These are phyloP conservation scores for Schizothecium vesticola DNA, from an alignment of 495 filamentous ascomycete species.

Conservation along the genomic window DNA sequence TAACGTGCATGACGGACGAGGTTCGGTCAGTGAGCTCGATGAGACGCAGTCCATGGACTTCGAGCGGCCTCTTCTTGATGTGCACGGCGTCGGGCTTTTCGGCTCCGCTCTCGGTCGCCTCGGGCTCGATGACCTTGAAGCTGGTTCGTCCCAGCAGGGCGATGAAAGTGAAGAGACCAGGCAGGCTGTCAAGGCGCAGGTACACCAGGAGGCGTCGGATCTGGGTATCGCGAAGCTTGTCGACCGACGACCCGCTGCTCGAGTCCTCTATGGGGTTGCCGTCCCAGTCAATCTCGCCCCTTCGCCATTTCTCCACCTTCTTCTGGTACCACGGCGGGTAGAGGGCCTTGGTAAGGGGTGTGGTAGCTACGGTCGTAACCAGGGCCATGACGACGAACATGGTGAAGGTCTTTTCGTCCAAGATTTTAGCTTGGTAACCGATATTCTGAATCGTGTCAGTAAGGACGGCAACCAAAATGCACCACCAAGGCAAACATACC, in stretches of 20 bases:
- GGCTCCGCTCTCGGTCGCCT: slow-evolving; percentile 22
- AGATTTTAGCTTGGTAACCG: slow-evolving; percentile 83
- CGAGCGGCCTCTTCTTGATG: slow-evolving; percentile 50
- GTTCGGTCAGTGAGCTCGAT: slow-evolving; percentile 88
- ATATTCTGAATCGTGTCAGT: slow-evolving; percentile 65
- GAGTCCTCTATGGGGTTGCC: slow-evolving; percentile 51
- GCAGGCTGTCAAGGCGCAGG: slow-evolving; percentile 85
- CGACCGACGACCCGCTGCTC: slow-evolving; percentile 35
- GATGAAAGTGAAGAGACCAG: slow-evolving; percentile 79
- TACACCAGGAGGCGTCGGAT: slow-evolving; percentile 48
- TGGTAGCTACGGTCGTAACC: slow-evolving; percentile 87
- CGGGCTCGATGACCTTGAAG: slow-evolving; percentile 15
- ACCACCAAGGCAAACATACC: slow-evolving; percentile 45
- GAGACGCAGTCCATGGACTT: slow-evolving; percentile 81
- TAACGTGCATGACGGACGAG: slow-evolving; percentile 92
- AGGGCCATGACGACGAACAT: slow-evolving; percentile 99
- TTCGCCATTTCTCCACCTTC: slow-evolving; percentile 84
- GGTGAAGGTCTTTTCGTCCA: slow-evolving; percentile 84
- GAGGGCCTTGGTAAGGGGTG: slow-evolving; percentile 68
- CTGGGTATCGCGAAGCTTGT: slow-evolving; percentile 31
- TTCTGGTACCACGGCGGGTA: slow-evolving; percentile 89
- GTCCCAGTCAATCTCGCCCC: slow-evolving; percentile 93
- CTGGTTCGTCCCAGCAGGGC: slow-evolving; percentile 59
- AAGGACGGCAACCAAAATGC: not conserved
- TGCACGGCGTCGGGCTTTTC: slow-evolving; percentile 12